A percentile compares a stretch with the other conserved stretches of the same genome.
These are phyloP conservation scores for Penicillium arizonense DNA, from an alignment of 495 filamentous ascomycete genomes.

Conservation along the genomic window DNA sequence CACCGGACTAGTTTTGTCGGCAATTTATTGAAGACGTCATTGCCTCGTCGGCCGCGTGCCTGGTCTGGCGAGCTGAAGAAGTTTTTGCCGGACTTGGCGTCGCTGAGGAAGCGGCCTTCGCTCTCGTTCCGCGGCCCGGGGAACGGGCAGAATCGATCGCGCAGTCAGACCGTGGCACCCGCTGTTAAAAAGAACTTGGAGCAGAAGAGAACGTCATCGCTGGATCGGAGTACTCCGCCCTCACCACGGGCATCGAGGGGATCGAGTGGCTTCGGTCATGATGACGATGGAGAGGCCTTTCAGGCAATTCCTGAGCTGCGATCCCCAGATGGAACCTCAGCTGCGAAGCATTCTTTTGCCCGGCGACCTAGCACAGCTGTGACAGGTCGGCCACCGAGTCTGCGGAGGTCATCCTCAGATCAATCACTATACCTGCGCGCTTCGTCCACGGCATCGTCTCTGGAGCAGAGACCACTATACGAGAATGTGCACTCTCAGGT, in stretches of 20 bases:
- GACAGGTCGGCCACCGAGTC: slow-evolving; percentile 25
- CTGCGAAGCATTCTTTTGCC: slow-evolving; percentile 36
- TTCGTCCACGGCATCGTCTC: slow-evolving; percentile 73
- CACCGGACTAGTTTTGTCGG: slow-evolving; percentile 39
- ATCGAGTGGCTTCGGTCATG: neutral
- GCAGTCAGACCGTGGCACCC: slow-evolving; percentile 28
- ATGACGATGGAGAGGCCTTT: slow-evolving; percentile 19
- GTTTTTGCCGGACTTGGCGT: slow-evolving; percentile 43
- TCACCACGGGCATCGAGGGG: neutral
- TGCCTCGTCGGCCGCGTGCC: slow-evolving; percentile 39
- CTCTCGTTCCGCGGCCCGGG: slow-evolving; percentile 36
- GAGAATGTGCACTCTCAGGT: slow-evolving; percentile 71
- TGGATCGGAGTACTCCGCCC: slow-evolving; percentile 2
- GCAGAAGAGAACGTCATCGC: slow-evolving; percentile 7
- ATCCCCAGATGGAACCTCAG: slow-evolving; percentile 27
- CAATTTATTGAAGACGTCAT: slow-evolving; percentile 36
- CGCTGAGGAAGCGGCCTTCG: slow-evolving; percentile 47
- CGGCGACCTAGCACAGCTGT: slow-evolving; percentile 25
- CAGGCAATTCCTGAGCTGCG: slow-evolving; percentile 28
- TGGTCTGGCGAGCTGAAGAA: slow-evolving; percentile 45
- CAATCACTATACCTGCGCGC: slow-evolving; percentile 64
- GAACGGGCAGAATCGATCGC: slow-evolving; percentile 26
- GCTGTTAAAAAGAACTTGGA: slow-evolving; percentile 2
- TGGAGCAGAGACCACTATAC: slow-evolving; percentile 86
- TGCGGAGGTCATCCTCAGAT: slow-evolving; percentile 70